Evolutionary conservation across 305 asterid species (phyloP).

Genomic region (Ruellia speciosa): DNA sequence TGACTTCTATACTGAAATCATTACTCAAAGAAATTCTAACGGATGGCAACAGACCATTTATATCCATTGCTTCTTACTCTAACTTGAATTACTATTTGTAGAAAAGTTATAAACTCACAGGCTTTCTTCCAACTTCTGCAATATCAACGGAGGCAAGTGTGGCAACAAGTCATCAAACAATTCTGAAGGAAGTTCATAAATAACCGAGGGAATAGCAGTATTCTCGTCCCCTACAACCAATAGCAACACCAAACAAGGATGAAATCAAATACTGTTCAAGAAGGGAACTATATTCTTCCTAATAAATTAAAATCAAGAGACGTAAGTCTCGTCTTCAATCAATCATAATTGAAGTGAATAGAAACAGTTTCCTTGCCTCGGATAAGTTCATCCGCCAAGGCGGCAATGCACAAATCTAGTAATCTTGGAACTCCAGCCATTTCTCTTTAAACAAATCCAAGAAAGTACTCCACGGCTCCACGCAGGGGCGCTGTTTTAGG

Average conservation of each 20-base stretch:
- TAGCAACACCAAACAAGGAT: constrained; percentile 6
- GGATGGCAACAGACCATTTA: neutral
- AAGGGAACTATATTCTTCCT: too few relatives aligned
- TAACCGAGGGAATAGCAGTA: constrained; percentile 31
- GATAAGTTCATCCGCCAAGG: constrained; percentile 47
- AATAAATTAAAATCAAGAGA: neutral
- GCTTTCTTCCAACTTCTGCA: constrained; percentile 49
- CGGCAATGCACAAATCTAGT: constrained; percentile 44
- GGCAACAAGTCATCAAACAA: constrained; percentile 51
- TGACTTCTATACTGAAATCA: too few relatives aligned
- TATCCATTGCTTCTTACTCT: neutral
- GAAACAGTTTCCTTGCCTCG: constrained; percentile 29
- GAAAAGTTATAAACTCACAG: constrained; percentile 37
- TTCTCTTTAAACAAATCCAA: neutral
- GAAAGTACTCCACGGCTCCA: neutral
- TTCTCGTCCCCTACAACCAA: constrained; percentile 36
- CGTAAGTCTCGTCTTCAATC: neutral
- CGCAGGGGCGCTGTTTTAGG: too few relatives aligned
- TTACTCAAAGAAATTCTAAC: too few relatives aligned
- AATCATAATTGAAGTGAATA: neutral
- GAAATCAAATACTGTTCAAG: neutral
- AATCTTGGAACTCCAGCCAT: constrained; percentile 53
- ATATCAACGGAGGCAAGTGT: constrained; percentile 63
- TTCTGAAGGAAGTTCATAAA: constrained; percentile 57
- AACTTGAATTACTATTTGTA: neutral